Evolutionary conservation across 2,329 filamentous ascomycete species (phyloP).

Genomic region (Colletotrichum gloeosporioides): DNA sequence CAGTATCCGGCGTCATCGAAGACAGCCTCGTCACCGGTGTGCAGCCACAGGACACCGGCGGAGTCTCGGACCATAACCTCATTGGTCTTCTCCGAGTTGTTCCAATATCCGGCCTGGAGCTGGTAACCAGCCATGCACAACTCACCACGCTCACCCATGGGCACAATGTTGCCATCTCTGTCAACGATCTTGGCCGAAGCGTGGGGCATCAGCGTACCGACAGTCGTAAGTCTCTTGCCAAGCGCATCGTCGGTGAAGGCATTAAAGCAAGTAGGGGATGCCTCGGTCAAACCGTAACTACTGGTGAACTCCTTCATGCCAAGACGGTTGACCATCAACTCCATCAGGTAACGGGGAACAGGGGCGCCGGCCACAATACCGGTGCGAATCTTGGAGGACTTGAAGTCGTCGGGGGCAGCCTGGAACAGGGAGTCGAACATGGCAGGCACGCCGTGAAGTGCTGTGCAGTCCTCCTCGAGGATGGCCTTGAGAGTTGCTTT

Average conservation of each 20-base stretch:
- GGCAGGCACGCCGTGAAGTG: slow-evolving; percentile 80
- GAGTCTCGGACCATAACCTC: slow-evolving; percentile 61
- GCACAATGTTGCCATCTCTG: slow-evolving; percentile 67
- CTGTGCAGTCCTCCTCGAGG: slow-evolving; percentile 71
- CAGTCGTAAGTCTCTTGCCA: slow-evolving; percentile 70
- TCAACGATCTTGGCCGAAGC: slow-evolving; percentile 80
- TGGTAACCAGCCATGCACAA: slow-evolving; percentile 82
- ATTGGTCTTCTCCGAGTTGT: slow-evolving; percentile 76
- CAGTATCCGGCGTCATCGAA: slow-evolving; percentile 74
- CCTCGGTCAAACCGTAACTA: slow-evolving; percentile 78
- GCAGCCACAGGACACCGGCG: slow-evolving; percentile 63
- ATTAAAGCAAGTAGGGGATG: slow-evolving; percentile 82
- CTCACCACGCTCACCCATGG: slow-evolving; percentile 72
- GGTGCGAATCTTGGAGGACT: slow-evolving; percentile 65
- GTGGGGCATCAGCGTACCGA: slow-evolving; percentile 79
- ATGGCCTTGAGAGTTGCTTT: slow-evolving; percentile 70
- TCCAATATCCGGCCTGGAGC: slow-evolving; percentile 70
- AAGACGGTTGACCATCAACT: slow-evolving; percentile 71
- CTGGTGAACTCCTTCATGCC: slow-evolving; percentile 79
- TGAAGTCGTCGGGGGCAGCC: slow-evolving; percentile 44
- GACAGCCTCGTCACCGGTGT: slow-evolving; percentile 73
- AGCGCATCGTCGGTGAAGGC: slow-evolving; percentile 77
- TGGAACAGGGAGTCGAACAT: slow-evolving; percentile 78
- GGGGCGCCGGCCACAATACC: slow-evolving; percentile 82
- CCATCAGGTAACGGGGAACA: slow-evolving; percentile 77